Conservation (phyloP, 768 basidiomycete species). For the Astraeus odoratus region DNA sequence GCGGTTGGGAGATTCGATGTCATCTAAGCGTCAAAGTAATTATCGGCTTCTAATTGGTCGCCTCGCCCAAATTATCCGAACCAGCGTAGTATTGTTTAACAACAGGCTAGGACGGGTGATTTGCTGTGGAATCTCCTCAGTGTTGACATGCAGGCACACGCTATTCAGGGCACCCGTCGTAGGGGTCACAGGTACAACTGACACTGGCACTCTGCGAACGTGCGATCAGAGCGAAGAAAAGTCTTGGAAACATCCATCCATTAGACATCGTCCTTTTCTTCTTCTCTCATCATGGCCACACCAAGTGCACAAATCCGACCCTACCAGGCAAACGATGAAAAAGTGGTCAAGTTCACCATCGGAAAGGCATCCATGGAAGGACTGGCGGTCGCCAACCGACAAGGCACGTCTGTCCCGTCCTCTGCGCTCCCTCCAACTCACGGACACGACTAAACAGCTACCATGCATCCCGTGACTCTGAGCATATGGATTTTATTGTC, state of each 20-base stretch:
- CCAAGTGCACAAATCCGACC: conserved; percentile 47
- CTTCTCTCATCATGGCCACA: conserved; percentile 30
- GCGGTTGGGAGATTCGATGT: no score
- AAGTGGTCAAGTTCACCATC: conserved; percentile 53
- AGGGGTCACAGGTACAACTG: neutral
- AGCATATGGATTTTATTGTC: conserved; percentile 57
- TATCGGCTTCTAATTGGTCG: no score
- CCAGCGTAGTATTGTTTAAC: no score
- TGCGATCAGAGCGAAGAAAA: conserved; percentile 6
- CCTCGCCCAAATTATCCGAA: no score
- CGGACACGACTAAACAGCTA: conserved; percentile 24
- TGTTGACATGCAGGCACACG: no score
- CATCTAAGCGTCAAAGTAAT: no score
- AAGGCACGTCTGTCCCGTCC: conserved; percentile 33
- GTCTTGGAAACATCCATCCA: neutral
- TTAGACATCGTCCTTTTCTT: neutral
- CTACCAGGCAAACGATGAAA: conserved; percentile 46
- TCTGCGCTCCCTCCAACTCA: neutral
- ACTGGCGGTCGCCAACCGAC: conserved; percentile 60
- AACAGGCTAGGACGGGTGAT: no score
- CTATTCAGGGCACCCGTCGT: no score
- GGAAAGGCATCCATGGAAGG: conserved; percentile 62
- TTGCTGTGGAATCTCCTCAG: no score
- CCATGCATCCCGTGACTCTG: conserved; percentile 56
- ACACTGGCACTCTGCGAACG: conserved; percentile 1